Percentiles rank a stretch among this genome's conserved stretches.
These are phyloP conservation scores for Mesostigma viride DNA, from an alignment of 139 green algal species.

Conservation along the genomic window DNA sequence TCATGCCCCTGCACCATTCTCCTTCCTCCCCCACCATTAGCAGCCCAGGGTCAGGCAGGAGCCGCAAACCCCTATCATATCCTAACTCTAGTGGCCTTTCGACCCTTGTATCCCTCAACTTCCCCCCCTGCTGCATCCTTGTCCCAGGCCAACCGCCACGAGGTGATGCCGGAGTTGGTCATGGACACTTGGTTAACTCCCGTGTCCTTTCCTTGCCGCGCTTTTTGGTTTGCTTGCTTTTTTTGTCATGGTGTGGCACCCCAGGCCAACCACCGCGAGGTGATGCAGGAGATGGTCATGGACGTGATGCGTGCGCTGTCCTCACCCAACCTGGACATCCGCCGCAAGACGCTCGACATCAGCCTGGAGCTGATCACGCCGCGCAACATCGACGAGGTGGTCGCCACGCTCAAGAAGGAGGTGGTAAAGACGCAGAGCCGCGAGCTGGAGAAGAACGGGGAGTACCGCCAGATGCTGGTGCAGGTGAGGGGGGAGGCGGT, in stretches of 20 bases:
- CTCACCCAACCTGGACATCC: conserved; percentile 85
- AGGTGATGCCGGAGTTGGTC: conserved; percentile 81
- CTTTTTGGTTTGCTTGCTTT: too few species aligned
- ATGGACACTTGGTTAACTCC: too few species aligned
- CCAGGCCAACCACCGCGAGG: conserved; percentile 39
- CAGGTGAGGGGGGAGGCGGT: background rate
- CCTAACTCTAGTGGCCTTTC: too few species aligned
- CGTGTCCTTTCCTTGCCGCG: too few species aligned
- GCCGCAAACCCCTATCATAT: too few species aligned
- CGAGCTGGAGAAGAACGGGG: conserved; percentile 68
- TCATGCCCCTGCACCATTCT: too few species aligned
- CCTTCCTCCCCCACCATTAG: too few species aligned
- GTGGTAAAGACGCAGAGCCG: conserved; percentile 85
- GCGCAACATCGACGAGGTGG: conserved; percentile 80
- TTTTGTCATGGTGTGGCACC: too few species aligned
- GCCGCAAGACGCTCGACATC: conserved; percentile 87
- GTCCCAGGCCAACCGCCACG: conserved; percentile 36
- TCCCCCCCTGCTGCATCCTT: too few species aligned
- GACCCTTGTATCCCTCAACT: too few species aligned
- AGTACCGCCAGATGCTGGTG: conserved; percentile 92
- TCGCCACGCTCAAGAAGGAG: conserved; percentile 94
- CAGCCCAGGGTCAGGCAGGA: too few species aligned
- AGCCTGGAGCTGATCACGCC: conserved; percentile 82
- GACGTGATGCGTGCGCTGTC: conserved; percentile 85
- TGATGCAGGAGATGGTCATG: conserved; percentile 91